phyloP scores from a whole-genome alignment of 495 filamentous ascomycete species.

The Recurvomyces mirabilis region DNA sequence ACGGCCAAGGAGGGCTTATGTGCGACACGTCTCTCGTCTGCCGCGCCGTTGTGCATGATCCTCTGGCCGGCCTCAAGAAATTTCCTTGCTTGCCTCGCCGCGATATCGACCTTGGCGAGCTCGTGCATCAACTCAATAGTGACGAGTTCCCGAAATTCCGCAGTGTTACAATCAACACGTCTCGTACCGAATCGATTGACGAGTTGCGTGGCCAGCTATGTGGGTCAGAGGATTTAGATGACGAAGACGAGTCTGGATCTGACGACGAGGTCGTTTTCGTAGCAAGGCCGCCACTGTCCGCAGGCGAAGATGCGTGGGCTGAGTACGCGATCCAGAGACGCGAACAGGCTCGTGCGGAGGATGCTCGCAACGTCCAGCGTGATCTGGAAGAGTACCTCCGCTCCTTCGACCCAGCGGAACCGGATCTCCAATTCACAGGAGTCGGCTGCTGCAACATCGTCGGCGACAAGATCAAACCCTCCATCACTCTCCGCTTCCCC shows the following conservation, averaged over 20 bases:
- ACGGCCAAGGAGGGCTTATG: background rate
- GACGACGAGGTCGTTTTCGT: background rate
- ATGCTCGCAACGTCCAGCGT: background rate
- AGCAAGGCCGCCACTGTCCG: no score
- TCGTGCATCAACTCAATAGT: no score
- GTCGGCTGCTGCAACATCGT: background rate
- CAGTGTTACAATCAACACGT: background rate
- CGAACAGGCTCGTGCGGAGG: background rate
- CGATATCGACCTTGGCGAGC: background rate
- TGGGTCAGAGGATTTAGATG: background rate
- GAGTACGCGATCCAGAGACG: background rate
- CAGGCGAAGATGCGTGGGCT: no score
- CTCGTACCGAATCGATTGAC: background rate
- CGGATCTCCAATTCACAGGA: background rate
- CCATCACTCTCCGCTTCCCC: no score
- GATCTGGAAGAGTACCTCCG: background rate
- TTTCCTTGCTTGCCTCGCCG: background rate
- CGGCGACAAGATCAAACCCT: no score
- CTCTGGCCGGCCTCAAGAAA: background rate
- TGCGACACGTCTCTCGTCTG: background rate
- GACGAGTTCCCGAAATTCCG: background rate
- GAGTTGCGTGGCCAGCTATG: background rate
- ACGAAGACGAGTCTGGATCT: background rate
- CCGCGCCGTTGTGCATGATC: background rate
- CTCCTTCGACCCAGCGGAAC: background rate